These are phyloP conservation scores for Aureobasidium uvarum DNA, from an alignment of 2,329 filamentous ascomycete genomes.

Conservation along the genomic window DNA sequence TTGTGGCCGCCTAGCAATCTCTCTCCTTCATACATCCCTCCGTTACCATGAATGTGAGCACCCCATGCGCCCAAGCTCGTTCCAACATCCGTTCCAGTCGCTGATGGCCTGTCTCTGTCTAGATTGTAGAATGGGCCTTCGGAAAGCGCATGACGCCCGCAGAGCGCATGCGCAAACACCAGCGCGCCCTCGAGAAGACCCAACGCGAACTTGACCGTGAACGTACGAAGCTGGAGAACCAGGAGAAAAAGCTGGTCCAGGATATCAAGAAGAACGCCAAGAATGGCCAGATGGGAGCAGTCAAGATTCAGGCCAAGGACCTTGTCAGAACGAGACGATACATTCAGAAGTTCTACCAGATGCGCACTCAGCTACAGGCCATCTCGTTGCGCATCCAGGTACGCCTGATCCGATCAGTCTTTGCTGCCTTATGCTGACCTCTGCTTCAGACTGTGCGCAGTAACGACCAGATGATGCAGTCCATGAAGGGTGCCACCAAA, in stretches of 20 bases:
- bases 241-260: conserved; percentile 93
- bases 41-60: conserved; percentile 17
- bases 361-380: conserved; percentile 95
- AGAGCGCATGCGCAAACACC: conserved; percentile 81
- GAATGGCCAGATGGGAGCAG: conserved; percentile 96
- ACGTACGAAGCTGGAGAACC: conserved; percentile 92
- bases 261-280: conserved; percentile 99
- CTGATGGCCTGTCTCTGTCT: conserved; percentile 3
- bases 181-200: conserved; percentile 94
- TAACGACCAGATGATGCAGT: conserved; percentile 99
- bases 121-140: conserved; percentile 99
- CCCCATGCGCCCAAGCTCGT: neutral
- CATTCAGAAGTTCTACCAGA: conserved; percentile 97
- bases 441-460: conserved; percentile 78
- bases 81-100: neutral
- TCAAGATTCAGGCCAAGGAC: conserved; percentile 98
- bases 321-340: conserved; percentile 89
- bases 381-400: conserved; percentile 95
- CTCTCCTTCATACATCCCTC: neutral
- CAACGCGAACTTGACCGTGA: conserved; percentile 95
- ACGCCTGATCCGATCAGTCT: conserved; percentile 31
- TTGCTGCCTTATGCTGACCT: conserved; percentile 18
- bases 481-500: conserved; percentile 96
- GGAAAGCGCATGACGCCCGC: conserved; percentile 98
- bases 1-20: conserved; percentile 7